Base-by-base conservation (phyloP, 1,139 yeast genomes). In the Diutina mesorugosa region DNA sequence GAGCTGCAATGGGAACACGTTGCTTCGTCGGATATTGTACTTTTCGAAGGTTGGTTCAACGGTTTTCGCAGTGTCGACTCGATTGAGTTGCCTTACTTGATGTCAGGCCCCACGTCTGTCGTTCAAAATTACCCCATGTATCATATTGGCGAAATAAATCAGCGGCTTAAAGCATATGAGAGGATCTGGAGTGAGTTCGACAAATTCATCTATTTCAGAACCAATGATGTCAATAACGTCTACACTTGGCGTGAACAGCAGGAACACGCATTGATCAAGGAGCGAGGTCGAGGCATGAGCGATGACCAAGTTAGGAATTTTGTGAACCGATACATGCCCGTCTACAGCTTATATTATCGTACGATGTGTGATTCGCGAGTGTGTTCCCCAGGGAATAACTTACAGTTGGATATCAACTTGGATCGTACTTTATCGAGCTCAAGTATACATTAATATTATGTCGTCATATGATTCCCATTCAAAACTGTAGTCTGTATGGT, bases 1-100 rank as follows among this genome's bases (percentile, higher is more conserved):
- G 63, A 60, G 12, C 59, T 63, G 0, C 62, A 69, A 8, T 80
- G 85, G 84, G 64, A 61, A 7, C 52, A 54, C 0, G 67, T 76
- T 3, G 64, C 64, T 1, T 56, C 59, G 1, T 64, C 68, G 18
- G 89, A 87, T 63, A 76, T 90, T 1, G 77, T 91, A 3, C 68
- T 93, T 6, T 76, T 93, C 56, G 99, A 93, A 70, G 99, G 99
- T 1, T 93, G 99, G 99, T 90, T 91, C 69, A 80, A 84, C 30
- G 98, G 98, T 1, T 91, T 83, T 67, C 62, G 66, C 45, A 78
- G 91, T 1, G 62, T 73, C 16, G 66, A 63, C 32, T 50, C 53
- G 7, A 51, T 53, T 2, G 56, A 53, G 4, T 26, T 64, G 6
- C 63, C 60, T 48, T 72, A 71, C 59, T 59, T 68, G 46, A 57